Base-by-base conservation (phyloP, 106 monocot genomes). In the Phalaenopsis equestris region DNA sequence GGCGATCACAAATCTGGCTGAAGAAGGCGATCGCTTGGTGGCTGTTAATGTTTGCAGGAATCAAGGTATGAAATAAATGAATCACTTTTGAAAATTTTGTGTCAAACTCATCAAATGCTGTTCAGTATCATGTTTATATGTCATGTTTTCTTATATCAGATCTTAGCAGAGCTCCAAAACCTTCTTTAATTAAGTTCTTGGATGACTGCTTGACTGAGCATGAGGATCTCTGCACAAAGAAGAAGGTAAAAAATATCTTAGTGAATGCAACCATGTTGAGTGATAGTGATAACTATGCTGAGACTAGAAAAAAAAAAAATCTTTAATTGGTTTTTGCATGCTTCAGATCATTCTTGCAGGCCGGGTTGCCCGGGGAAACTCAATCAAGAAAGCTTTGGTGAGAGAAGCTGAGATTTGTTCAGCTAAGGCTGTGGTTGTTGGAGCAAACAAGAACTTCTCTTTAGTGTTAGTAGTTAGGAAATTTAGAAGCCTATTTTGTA, bases 41-140 rank as follows among this genome's bases (percentile, higher is more conserved):
- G 97, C 89, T 1, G 84, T 89, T 57, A 92, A 92, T 84, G 87
- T 98, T 83, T 91, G 77, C 80, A 86, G 90, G 76, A 84, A 79
- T 78, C 89, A 87, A 64, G 86, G 94, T 93, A 80, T 42, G 3
- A 14, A 78, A 30, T 8, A 36, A 16, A 77, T 37, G 41, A 77
- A 17, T 64, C 42, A 37, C 4, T 10, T 48, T 1, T 52, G 12
- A 52, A 52, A 52, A 12, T 12, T 10, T 42, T 61, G 8, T 78
- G 43, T 58, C 56, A 43, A 72, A 30, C 16, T 47, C 23, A 43
- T 24, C 21, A 46, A 72, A 14, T 41, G 11, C 18, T 75, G 56
- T 3, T 24, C 3, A 23, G 43, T 75, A 21, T 65, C 21, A 18
- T 61, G 4, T 61, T 21, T 61, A n/a, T 61, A 21, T 61, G 19